Evolutionary conservation across 1,139 yeast genomes (phyloP), one percentile per base, ranked within the genome.

Genomic region (Taphrina populina): DNA sequence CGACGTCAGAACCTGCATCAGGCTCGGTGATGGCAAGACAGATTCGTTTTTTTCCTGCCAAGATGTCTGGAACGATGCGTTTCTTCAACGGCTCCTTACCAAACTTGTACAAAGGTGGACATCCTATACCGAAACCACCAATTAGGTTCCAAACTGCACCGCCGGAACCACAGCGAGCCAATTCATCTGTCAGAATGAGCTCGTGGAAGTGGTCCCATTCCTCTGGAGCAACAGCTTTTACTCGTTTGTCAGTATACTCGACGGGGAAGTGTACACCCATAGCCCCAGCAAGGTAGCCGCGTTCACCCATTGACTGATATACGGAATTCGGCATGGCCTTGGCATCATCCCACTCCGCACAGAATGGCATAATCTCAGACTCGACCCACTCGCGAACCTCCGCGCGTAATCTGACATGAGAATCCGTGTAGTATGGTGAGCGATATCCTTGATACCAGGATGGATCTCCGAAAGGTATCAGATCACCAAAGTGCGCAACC

Each of bases 171-270:
- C 68, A 64, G 35, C 74, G 67, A 10, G 58, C 39, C 10, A 54
- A 83, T 52, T 80, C 82, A 65, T 81, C 82, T 59, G 86, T 75
- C 51, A 83, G 78, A 37, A 84, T 86, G 69, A 87, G 77, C 74
- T 88, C 85, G 68, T 82, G 84, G 95, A 95, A 87, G 56, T 86
- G 92, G 73, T 85, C 95, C 96, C 95, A 88, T 60, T 76, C 47
- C 59, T 72, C 72, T n/a, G 64, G 61, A 15, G 72, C 66, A 10
- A 70, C 71, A 35, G 66, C 63, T 57, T 66, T 66, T 56, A 67
- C 65, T 56, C 69, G 64, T 58, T 62, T 61, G 45, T 64, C 65
- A 39, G 71, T 66, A 61, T 66, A 72, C 57, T 69, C 65, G 19
- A 64, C 53, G 15, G 74, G 73, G 64, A 61, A 71, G 39, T 61